Base-by-base conservation (phyloP, 805 yeast species). In the Yarrowia bubula region DNA sequence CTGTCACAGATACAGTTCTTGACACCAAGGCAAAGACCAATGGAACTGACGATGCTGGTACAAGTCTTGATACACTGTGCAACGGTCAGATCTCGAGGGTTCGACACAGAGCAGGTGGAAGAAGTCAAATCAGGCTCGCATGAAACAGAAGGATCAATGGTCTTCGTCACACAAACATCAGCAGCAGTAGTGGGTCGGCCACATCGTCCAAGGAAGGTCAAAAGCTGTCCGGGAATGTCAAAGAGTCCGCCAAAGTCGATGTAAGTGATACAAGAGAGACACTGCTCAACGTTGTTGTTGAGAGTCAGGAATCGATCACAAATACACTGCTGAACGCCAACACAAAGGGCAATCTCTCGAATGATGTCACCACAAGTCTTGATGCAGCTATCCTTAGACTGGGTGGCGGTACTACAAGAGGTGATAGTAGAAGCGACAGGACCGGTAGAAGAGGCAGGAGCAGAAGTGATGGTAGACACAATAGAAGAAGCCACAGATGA, bases 151-250 rank as follows among this genome's bases (percentile, higher is more conserved):
- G 63, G 63, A 8, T 43, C 63, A 33, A 57, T 35, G 8, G 63
- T 57, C 46, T 53, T 38, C 7, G 60, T 53, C 9, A 53, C 60
- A 39, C 60, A 53, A 8, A 53, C 60, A 2, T 53, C 60, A 15
- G 43, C 7, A 7, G 60, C 46, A 10, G 60, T 53, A 5, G 60
- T 53, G 17, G 60, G 38, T 13, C 46, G 44, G 7, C 42, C 57
- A 18, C 57, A 50, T 2, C 57, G 14, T 3, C 57, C 57, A 8
- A 50, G 8, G 57, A 50, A 50, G 6, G 7, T 50, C 8, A 50
- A 42, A 14, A 50, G 42, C 22, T 50, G 57, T 4, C 22, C 57
- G 4, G 32, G 42, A 37, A 50, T 4, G 42, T 50, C 22, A 32
- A 50, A 50, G 31, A 50, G 8, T 8, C 42, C 42, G 2, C 42